A percentile compares a stretch with the other conserved stretches of the same genome.
Conservation (phyloP, 164 flowering plant species). For the Tetrastigma voinierianum region DNA sequence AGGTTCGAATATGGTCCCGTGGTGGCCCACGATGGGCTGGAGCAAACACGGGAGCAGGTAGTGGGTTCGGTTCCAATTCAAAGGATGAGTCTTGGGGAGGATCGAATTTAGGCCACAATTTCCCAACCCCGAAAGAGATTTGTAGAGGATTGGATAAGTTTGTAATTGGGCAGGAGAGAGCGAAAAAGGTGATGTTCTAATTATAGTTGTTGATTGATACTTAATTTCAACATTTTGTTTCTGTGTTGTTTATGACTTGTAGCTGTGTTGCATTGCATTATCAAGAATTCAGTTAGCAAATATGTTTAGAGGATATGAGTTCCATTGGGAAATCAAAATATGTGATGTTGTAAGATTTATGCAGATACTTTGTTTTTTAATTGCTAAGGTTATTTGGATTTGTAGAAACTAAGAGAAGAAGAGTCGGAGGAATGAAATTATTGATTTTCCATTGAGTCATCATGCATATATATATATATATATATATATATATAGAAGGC, state of each 20-base stretch:
- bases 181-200: slow-evolving; percentile 73
- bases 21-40: slow-evolving; percentile 35
- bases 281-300: no score
- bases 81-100: slow-evolving; percentile 83
- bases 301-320: no score
- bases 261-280: no score
- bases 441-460: no score
- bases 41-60: slow-evolving; percentile 29
- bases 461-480: no score
- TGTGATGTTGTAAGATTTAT: no score
- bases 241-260: neutral
- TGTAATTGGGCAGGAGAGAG: slow-evolving; percentile 88
- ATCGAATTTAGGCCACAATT: slow-evolving; percentile 62
- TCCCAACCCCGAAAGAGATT: slow-evolving; percentile 94
- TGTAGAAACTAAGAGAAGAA: no score
- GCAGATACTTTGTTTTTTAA: no score
- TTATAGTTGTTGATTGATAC: neutral
- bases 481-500: no score
- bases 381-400: no score
- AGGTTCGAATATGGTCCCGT: slow-evolving; percentile 14
- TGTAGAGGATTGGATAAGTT: slow-evolving; percentile 87
- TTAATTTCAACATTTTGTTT: neutral
- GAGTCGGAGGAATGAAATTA: no score
- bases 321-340: no score
- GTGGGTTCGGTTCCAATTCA: slow-evolving; percentile 44